Evolutionary conservation across 768 basidiomycete genomes (phyloP).

Genomic region (Tulasnella sp.): DNA sequence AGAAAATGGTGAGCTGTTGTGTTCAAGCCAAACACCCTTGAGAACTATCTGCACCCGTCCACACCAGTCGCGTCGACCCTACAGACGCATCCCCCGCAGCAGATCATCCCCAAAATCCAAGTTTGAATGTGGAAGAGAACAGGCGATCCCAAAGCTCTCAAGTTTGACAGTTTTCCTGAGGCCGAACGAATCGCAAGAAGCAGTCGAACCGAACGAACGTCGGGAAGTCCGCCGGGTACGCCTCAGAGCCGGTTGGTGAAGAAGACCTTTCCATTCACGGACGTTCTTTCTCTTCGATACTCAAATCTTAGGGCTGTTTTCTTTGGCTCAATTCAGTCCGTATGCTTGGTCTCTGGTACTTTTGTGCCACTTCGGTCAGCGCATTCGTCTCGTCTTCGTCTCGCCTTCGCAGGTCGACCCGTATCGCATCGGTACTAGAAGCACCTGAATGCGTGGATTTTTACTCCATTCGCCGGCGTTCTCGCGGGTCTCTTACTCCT

Average conservation of each 20-base stretch:
- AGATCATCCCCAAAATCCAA: neutral
- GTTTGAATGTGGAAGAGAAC: neutral
- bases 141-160: neutral
- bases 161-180: neutral
- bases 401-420: neutral
- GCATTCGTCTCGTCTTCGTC: neutral
- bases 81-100: neutral
- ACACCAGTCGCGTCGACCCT: neutral
- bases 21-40: conserved; percentile 1
- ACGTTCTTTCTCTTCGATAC: neutral
- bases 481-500: neutral
- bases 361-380: neutral
- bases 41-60: neutral
- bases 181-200: neutral
- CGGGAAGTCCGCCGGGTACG: neutral
- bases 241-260: neutral
- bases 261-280: neutral
- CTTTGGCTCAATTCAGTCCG: neutral
- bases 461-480: neutral
- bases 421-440: neutral
- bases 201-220: neutral
- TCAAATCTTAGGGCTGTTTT: neutral
- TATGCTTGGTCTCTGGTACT: neutral
- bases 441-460: neutral
- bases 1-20: neutral